Percentiles rank a stretch among this genome's conserved stretches.
phyloP scores from a whole-genome alignment of 116 monocot genomes.

The Posidonia oceanica region DNA sequence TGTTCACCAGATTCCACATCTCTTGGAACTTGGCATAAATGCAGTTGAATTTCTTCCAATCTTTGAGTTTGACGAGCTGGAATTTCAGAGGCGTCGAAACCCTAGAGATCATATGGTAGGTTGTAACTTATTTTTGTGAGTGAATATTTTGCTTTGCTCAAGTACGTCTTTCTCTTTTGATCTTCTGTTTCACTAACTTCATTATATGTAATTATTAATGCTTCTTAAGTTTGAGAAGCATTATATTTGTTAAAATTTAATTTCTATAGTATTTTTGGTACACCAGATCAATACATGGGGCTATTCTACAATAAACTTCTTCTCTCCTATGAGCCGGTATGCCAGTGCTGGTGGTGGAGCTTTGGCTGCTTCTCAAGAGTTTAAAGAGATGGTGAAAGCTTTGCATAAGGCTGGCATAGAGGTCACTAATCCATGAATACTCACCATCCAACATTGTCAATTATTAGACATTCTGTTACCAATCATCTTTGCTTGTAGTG shows the following conservation, averaged over 20 bases:
- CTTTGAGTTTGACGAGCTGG: conserved; percentile 98
- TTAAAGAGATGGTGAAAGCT: conserved; percentile 93
- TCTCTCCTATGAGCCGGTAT: conserved; percentile 97
- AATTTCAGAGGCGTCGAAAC: conserved; percentile 76
- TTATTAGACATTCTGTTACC: background rate
- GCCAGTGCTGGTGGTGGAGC: conserved; percentile 87
- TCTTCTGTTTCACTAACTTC: no score
- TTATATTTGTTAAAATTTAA: background rate
- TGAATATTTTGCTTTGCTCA: no score
- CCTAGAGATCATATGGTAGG: conserved; percentile 90
- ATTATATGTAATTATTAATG: no score
- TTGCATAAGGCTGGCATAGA: conserved; percentile 94
- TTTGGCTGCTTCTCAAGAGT: conserved; percentile 60
- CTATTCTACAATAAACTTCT: conserved; percentile 95
- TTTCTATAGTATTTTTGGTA: background rate
- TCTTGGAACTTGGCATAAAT: conserved; percentile 89
- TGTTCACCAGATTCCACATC: conserved; percentile 67
- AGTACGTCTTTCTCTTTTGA: background rate
- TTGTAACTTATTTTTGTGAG: no score
- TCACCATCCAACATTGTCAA: no score
- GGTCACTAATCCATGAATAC: conserved; percentile 20
- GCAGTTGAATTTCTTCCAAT: conserved; percentile 87
- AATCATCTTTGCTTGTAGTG: background rate
- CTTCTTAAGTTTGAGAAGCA: no score
- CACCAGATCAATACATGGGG: conserved; percentile 93